phyloP scores from a whole-genome alignment of 345 rosid species.

The Salix brachista region DNA sequence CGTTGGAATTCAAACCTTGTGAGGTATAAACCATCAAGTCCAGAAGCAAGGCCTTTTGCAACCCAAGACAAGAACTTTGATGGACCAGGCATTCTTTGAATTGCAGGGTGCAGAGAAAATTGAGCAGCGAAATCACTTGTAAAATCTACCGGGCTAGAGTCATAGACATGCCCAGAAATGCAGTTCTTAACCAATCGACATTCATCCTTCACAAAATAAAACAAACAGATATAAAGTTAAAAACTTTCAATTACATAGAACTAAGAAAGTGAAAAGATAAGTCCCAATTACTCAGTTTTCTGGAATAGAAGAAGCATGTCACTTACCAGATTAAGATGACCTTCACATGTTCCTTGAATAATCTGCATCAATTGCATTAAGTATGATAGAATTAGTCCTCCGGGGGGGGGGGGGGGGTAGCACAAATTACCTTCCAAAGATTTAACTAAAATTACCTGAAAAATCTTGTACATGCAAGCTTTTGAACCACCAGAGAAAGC shows the following conservation, averaged over 20 bases:
- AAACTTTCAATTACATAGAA: background rate
- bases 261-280: background rate
- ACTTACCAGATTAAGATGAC: slow-evolving; percentile 55
- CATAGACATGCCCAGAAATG: slow-evolving; percentile 79
- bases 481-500: slow-evolving; percentile 86
- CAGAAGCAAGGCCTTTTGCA: slow-evolving; percentile 69
- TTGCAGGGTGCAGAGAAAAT: slow-evolving; percentile 58
- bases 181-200: slow-evolving; percentile 66
- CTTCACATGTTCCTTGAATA: slow-evolving; percentile 50
- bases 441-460: slow-evolving; percentile 47
- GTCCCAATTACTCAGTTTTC: background rate
- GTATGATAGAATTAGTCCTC: slow-evolving; percentile 7
- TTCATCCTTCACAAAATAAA: slow-evolving; percentile 49
- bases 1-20: slow-evolving; percentile 85
- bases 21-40: slow-evolving; percentile 75
- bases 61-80: slow-evolving; percentile 69
- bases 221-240: background rate
- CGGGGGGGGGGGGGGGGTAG: background rate
- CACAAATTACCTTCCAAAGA: background rate
- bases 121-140: slow-evolving; percentile 70
- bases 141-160: slow-evolving; percentile 84
- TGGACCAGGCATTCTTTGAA: slow-evolving; percentile 67
- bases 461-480: slow-evolving; percentile 86
- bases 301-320: background rate
- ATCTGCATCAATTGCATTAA: slow-evolving; percentile 47